Evolutionary conservation across 306 rosid genomes (phyloP), one percentile per base, ranked within the genome.

Genomic region (Malus fusca): DNA sequence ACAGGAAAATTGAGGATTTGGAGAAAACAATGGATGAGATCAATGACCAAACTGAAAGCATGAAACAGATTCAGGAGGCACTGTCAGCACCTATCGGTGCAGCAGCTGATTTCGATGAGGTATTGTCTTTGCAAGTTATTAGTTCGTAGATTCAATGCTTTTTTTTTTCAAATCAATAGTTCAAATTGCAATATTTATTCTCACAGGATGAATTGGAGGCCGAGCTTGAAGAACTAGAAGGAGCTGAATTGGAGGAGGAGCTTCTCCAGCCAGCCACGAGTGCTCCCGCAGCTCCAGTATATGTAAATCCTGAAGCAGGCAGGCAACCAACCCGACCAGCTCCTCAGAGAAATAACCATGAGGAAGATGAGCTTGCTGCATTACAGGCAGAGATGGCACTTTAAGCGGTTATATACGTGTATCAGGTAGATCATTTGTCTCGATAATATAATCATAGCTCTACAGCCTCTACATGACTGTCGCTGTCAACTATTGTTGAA

Each of bases 301-400:
- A 84, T 4, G 92, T 74, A 44, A 48, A 74, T 74, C 17, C 82
- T 75, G 92, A 96, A 74, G 91, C 81, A 6, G 93, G 97, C 46
- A 84, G 84, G 56, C 97, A 89, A 80, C 89, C 97, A 74, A 75
- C 87, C 77, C 95, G 91, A 18, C 93, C 96, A 21, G 82, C 81
- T 61, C 88, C 97, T 23, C 86, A 89, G 66, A 92, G 72, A 75
- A 91, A 78, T 19, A 95, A 92, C 76, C 90, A 88, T 9, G 99
- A 95, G 82, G 99, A 95, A 69, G 97, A 92, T 83, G 97, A 95
- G 83, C 86, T 95, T 69, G 99, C 93, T 71, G 99, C 99, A 55
- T 86, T 95, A 79, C 99, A 92, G 84, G 99, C 99, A 68, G 99
- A 95, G 92, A 90, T 95, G 99, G 98, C 98, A 31, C 97, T 95